Evolutionary conservation across 225 moss, liverwort and hornwort species (phyloP).

Genomic region (Physcomitrellopsis africana): DNA sequence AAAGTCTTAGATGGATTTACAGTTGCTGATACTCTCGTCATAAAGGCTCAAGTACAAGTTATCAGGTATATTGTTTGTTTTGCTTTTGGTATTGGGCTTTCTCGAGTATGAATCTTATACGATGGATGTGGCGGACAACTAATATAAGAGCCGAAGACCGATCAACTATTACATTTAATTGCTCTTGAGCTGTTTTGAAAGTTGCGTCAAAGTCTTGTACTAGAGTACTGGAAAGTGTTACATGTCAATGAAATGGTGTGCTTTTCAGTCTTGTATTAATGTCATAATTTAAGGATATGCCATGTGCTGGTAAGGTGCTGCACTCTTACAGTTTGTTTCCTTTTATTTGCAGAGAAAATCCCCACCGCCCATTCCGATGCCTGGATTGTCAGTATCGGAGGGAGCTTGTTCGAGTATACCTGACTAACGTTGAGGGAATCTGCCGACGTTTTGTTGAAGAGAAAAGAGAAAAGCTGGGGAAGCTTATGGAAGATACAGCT

Average conservation of each 20-base stretch:
- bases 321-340: neutral
- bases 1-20: conserved; percentile 99
- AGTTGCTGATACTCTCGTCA: conserved; percentile 96
- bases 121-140: neutral
- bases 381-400: conserved; percentile 97
- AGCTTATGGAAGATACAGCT: conserved; percentile 93
- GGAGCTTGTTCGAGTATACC: conserved; percentile 96
- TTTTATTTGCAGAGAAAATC: conserved; percentile 82
- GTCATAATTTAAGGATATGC: neutral
- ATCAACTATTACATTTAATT: neutral
- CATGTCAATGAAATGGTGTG: too few relatives aligned
- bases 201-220: neutral
- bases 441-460: conserved; percentile 99
- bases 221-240: too few relatives aligned
- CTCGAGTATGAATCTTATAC: neutral
- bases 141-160: neutral
- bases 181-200: neutral
- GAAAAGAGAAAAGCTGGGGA: conserved; percentile 95
- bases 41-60: conserved; percentile 99
- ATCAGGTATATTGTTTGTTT: conserved; percentile 67
- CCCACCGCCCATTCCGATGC: conserved; percentile 97
- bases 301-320: neutral
- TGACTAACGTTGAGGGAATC: conserved; percentile 99
- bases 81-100: neutral
- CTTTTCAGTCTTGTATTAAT: too few relatives aligned